phyloP scores from a whole-genome alignment of 108 stramenopile species.

The Fragilaria radians region DNA sequence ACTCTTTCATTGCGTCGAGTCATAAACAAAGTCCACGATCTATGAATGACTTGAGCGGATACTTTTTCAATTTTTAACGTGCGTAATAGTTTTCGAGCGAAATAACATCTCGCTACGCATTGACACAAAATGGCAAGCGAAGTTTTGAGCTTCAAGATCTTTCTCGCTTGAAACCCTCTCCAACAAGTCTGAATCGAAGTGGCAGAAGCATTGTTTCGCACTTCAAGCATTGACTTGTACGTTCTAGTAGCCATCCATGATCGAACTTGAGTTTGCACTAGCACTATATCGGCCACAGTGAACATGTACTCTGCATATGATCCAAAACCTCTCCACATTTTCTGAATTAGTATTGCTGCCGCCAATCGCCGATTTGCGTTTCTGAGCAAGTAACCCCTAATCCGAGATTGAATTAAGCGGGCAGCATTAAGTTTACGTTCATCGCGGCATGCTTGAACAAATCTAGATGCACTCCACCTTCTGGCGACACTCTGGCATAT shows the following conservation, averaged over 20 bases:
- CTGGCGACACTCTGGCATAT: constrained; percentile 63
- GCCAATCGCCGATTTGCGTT: too few relatives aligned
- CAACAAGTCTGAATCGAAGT: constrained; percentile 19
- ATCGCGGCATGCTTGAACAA: too few relatives aligned
- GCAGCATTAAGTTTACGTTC: too few relatives aligned
- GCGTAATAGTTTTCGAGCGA: too few relatives aligned
- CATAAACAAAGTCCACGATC: too few relatives aligned
- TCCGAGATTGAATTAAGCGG: too few relatives aligned
- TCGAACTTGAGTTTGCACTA: constrained; percentile 38
- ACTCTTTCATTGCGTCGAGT: too few relatives aligned
- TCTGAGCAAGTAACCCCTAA: too few relatives aligned
- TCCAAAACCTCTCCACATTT: constrained; percentile 9
- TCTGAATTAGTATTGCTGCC: constrained; percentile 30
- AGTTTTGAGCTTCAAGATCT: constrained; percentile 51
- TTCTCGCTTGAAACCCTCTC: constrained; percentile 17
- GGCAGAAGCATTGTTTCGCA: constrained; percentile 16
- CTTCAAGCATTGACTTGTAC: too few relatives aligned
- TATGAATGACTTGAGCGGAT: too few relatives aligned
- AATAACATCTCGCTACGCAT: constrained; percentile 3
- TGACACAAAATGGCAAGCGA: constrained; percentile 39
- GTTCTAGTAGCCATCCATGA: constrained; percentile 1
- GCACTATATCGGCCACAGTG: constrained; percentile 48
- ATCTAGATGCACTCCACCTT: too few relatives aligned
- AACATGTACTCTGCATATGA: constrained; percentile 42
- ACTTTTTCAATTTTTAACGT: too few relatives aligned